phyloP scores from a whole-genome alignment of 441 rosid genomes.

The Euphorbia neoarborescens region DNA sequence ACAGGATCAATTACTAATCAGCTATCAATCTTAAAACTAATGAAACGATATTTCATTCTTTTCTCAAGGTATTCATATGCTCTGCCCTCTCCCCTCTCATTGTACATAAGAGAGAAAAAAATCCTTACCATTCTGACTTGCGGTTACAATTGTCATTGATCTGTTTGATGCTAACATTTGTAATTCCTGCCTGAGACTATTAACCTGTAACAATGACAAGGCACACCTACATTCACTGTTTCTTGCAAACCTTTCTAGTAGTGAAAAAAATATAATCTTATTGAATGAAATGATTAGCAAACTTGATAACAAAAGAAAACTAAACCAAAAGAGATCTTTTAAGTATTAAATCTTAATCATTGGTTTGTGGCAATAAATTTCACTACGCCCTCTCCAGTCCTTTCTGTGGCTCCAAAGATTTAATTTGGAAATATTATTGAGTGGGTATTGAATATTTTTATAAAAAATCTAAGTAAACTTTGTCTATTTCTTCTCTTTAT shows the following conservation, averaged over 20 bases:
- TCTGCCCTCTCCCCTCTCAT: neutral
- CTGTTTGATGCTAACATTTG: constrained; percentile 47
- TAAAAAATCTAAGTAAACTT: neutral
- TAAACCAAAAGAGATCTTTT: neutral
- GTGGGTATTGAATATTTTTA: neutral
- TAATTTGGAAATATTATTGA: neutral
- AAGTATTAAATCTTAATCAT: constrained; percentile 10
- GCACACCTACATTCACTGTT: constrained; percentile 9
- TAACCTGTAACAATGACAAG: constrained; percentile 45
- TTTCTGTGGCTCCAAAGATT: neutral
- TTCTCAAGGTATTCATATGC: neutral
- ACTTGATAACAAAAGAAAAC: constrained; percentile 2
- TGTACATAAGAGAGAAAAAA: constrained; percentile 14
- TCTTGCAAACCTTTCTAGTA: constrained; percentile 10
- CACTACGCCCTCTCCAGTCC: neutral
- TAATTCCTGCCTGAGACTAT: constrained; percentile 61
- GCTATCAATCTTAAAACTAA: neutral
- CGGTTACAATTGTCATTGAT: constrained; percentile 62
- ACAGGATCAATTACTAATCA: constrained; percentile 13
- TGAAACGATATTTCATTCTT: neutral
- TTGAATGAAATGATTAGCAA: constrained; percentile 7
- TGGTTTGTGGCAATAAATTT: neutral
- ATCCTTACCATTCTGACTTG: constrained; percentile 56
- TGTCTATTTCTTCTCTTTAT: neutral
- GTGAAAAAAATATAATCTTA: neutral